phyloP scores from a whole-genome alignment of 768 basidiomycete species.

The Collybia mongolica region DNA sequence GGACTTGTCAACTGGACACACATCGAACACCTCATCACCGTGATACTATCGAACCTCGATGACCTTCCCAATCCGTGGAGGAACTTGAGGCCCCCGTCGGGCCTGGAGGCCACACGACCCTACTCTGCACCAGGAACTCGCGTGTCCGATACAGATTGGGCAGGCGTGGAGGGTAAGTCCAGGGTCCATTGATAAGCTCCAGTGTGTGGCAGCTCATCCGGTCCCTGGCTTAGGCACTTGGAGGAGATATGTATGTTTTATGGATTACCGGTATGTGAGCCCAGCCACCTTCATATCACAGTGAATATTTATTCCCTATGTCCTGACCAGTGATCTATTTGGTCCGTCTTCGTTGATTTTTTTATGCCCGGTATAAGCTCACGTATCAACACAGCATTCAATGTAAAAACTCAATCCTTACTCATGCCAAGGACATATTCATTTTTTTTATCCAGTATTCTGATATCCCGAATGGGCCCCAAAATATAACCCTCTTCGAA shows the following conservation, averaged over 20 bases:
- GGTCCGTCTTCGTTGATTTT: conserved; percentile 24
- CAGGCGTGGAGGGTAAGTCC: conserved; percentile 58
- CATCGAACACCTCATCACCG: conserved; percentile 55
- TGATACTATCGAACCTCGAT: conserved; percentile 49
- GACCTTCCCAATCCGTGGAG: conserved; percentile 38
- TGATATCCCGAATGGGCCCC: conserved; percentile 31
- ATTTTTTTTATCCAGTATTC: conserved; percentile 26
- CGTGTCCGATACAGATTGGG: conserved; percentile 55
- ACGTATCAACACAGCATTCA: conserved; percentile 37
- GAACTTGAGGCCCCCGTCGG: conserved; percentile 43
- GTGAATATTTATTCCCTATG: not conserved
- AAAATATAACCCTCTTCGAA: conserved; percentile 49
- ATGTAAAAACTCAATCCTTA: conserved; percentile 30
- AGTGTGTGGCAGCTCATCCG: not conserved
- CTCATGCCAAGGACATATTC: not conserved
- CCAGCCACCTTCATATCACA: too few relatives aligned
- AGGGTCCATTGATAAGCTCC: not conserved
- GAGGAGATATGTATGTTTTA: conserved; percentile 72
- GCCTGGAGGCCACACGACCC: conserved; percentile 50
- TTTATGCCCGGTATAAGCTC: not conserved
- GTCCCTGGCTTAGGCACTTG: conserved; percentile 46
- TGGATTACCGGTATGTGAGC: conserved; percentile 65
- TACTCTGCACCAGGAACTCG: conserved; percentile 47
- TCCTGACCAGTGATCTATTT: conserved; percentile 36
- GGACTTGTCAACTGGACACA: conserved; percentile 62